Evolutionary conservation across 495 filamentous ascomycete species (phyloP), one percentile per base, ranked within the genome.

Genomic region (Umbilicaria muhlenbergii): DNA sequence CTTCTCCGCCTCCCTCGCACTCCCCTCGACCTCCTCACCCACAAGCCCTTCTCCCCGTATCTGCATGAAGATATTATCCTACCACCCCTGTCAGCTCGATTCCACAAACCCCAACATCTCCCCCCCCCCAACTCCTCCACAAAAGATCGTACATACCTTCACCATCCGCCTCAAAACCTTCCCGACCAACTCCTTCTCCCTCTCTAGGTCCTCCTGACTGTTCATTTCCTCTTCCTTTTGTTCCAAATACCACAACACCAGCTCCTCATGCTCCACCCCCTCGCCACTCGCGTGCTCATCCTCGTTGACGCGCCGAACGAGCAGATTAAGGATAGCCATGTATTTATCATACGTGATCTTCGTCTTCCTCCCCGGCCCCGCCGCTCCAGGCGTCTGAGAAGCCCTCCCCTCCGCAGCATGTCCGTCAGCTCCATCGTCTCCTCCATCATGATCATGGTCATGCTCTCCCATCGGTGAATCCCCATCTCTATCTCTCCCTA

Each of bases 301-400:
- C 49, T 87, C 86, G 48, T 86, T 82, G 32, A 99, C 75, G 11
- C 81, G 73, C 36, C 74, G 71, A 11, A 94, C 84, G 13, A 99
- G 62, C 47, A 83, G 58, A 52, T 93, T 95, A 43, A 93, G 68
- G 46, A 95, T 94, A 55, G 71, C 68, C 58, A 88, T 85, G 61
- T 93, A 99, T 62, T 91, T 92, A 55, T 95, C 89, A 50, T 89
- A 93, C 11, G 86, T 89, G 54, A 98, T 86, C 56, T 89, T 91
- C 34, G 84, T 89, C 66, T 81, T 85, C 52, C 73, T 65, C 34
- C 69, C 68, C 34, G 57, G n/a, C n/a, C n/a, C 51, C 47, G 61
- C 36, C 37, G 58, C 57, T 2, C 24, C 24, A 48, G 61, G 51
- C 11, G 65, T 64, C n/a, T 62, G 55, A 2, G 53, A 47, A 1